phyloP scores from a whole-genome alignment of 2,329 filamentous ascomycete genomes.

The Didymella exigua region DNA sequence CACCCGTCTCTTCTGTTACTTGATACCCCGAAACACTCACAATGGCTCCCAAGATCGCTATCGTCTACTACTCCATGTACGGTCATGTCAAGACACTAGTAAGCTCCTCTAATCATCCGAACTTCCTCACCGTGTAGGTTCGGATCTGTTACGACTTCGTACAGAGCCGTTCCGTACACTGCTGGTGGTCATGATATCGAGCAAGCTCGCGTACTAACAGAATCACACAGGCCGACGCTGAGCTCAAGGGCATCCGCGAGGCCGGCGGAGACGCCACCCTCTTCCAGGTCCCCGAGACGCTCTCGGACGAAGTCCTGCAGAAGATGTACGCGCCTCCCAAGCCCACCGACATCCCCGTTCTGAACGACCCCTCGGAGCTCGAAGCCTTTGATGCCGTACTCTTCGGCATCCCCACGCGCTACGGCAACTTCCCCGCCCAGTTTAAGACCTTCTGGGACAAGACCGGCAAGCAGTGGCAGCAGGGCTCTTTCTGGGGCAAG shows the following conservation, averaged over 20 bases:
- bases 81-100: conserved; percentile 45
- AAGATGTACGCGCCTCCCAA: conserved; percentile 94
- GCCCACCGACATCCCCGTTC: conserved; percentile 64
- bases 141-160: no score
- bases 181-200: not conserved
- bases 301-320: conserved; percentile 76
- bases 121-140: no score
- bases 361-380: conserved; percentile 67
- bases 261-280: conserved; percentile 82
- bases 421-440: conserved; percentile 95
- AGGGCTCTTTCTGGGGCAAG: conserved; percentile 82
- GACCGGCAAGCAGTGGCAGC: conserved; percentile 82
- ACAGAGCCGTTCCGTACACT: not conserved
- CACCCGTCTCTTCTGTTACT: conserved; percentile 4
- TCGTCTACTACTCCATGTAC: conserved; percentile 67
- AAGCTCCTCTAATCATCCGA: conserved; percentile 14
- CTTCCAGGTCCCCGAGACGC: conserved; percentile 89
- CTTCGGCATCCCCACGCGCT: conserved; percentile 91
- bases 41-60: conserved; percentile 92
- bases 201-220: conserved; percentile 3
- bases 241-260: conserved; percentile 86
- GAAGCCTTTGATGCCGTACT: conserved; percentile 85
- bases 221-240: conserved; percentile 75
- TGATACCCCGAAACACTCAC: conserved; percentile 24
- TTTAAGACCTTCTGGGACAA: conserved; percentile 95